A percentile compares a stretch with the other conserved stretches of the same genome.
These are phyloP conservation scores for Pezicula carpinea DNA, from an alignment of 2,329 filamentous ascomycete genomes.

Conservation along the genomic window DNA sequence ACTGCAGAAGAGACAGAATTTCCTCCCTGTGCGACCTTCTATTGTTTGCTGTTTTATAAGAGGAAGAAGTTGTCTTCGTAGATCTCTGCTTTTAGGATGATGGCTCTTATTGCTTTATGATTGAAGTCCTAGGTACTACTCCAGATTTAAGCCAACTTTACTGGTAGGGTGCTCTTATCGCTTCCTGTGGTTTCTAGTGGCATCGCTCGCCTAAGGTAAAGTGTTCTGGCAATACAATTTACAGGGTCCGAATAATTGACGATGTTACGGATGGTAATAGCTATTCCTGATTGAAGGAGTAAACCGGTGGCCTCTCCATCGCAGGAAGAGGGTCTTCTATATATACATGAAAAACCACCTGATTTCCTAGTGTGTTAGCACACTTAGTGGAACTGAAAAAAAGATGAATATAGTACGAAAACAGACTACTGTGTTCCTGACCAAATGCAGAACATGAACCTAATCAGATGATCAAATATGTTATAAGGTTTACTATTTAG, in stretches of 20 bases:
- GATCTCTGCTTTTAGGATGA: conserved; percentile 6
- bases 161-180: conserved; percentile 45
- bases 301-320: conserved; percentile 30
- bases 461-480: no score
- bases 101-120: conserved; percentile 3
- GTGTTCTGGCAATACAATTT: neutral
- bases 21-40: conserved; percentile 23
- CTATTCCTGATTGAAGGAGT: conserved; percentile 41
- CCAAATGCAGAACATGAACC: no score
- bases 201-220: conserved; percentile 15
- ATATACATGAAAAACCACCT: no score
- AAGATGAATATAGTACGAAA: no score
- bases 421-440: no score
- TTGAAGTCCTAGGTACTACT: neutral
- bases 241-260: no score
- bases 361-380: no score
- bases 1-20: conserved; percentile 25
- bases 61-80: conserved; percentile 13
- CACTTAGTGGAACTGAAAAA: no score
- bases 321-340: no score
- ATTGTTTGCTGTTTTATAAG: conserved; percentile 24
- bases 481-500: no score
- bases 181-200: conserved; percentile 29
- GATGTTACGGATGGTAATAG: conserved; percentile 34
- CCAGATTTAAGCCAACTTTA: no score